Conservation (phyloP, 495 filamentous ascomycete species). For the Sordaria brevicollis region DNA sequence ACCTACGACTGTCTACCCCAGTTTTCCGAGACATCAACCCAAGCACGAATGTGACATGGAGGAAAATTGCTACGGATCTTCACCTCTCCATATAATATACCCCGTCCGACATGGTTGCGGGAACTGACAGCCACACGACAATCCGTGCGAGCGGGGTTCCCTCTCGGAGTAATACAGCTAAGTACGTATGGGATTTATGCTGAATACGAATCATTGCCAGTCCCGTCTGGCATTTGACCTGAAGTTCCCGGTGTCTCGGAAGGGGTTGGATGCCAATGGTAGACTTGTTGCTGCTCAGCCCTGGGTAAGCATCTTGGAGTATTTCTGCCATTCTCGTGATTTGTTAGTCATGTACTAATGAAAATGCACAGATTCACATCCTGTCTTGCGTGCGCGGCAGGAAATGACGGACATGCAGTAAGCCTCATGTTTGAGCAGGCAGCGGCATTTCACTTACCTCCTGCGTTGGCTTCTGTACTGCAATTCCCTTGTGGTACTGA, state of each 20-base stretch:
- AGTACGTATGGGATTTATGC: not conserved
- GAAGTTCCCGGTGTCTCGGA: not conserved
- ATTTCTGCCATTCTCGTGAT: not conserved
- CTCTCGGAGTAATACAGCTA: not conserved
- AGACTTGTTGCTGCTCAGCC: not conserved
- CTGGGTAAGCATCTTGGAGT: not conserved
- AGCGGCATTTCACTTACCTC: not conserved
- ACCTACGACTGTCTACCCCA: not conserved
- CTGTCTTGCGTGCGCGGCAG: not conserved
- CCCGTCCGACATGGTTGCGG: not conserved
- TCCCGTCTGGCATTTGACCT: not conserved
- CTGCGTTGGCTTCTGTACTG: not conserved
- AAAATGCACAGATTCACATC: not conserved
- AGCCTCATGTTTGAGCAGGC: not conserved
- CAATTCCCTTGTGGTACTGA: not conserved
- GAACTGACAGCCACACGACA: not conserved
- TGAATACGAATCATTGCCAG: not conserved
- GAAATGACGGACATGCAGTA: not conserved
- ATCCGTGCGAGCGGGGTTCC: not conserved
- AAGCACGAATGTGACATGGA: not conserved
- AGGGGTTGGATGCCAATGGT: not conserved
- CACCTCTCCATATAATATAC: not conserved
- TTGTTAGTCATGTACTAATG: not conserved
- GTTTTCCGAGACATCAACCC: not conserved
- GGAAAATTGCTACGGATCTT: not conserved